phyloP scores from a whole-genome alignment of 2,329 filamentous ascomycete species.

The Pseudovirgaria hyperparasitica region DNA sequence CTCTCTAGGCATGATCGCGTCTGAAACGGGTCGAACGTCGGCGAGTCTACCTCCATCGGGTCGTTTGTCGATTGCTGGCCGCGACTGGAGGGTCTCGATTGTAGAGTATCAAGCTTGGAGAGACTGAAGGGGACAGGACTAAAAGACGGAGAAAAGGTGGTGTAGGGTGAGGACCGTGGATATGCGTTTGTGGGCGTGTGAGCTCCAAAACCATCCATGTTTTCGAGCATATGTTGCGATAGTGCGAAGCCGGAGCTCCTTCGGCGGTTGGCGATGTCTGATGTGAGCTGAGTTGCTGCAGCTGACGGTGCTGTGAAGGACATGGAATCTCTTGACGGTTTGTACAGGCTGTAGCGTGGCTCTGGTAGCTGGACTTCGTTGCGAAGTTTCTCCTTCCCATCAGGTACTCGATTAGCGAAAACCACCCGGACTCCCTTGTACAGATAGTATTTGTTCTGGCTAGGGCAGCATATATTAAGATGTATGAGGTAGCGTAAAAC shows the following conservation, averaged over 20 bases:
- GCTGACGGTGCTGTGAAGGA: constrained; percentile 11
- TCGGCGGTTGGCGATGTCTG: constrained; percentile 16
- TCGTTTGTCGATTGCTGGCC: constrained; percentile 15
- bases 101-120: constrained; percentile 15
- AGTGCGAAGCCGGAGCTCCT: constrained; percentile 20
- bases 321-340: constrained; percentile 40
- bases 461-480: constrained; percentile 80
- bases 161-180: constrained; percentile 18
- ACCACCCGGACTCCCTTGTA: constrained; percentile 90
- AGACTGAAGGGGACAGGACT: constrained; percentile 39
- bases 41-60: constrained; percentile 17
- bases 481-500: constrained; percentile 84
- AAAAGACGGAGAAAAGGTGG: constrained; percentile 8
- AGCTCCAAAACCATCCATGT: constrained; percentile 12
- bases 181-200: constrained; percentile 19
- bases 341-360: constrained; percentile 76
- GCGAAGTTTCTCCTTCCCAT: constrained; percentile 81
- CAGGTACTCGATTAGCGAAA: constrained; percentile 90
- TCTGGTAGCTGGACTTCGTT: constrained; percentile 87
- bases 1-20: constrained; percentile 12
- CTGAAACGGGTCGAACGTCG: constrained; percentile 6
- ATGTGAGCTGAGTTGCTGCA: constrained; percentile 10
- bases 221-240: constrained; percentile 16
- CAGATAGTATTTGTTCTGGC: constrained; percentile 72
- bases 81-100: constrained; percentile 16